Percentiles rank a stretch among this genome's conserved stretches.
phyloP scores from a whole-genome alignment of 208 protist genomes.

The Leishmania tarentolae region DNA sequence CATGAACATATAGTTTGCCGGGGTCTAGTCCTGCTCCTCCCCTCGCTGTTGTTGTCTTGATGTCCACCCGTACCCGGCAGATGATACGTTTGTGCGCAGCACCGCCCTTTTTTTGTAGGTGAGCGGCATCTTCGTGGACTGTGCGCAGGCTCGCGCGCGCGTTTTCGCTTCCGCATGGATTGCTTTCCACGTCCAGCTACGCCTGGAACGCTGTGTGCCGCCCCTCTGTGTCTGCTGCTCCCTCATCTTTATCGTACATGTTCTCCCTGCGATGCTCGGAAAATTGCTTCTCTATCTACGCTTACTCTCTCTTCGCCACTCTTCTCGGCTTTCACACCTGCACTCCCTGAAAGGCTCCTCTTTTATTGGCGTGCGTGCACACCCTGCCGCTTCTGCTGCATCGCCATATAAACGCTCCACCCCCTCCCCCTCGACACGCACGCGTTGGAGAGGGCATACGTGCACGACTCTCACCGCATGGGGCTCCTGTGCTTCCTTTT shows the following conservation, averaged over 20 bases:
- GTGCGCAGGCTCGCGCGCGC: not conserved
- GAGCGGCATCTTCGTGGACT: not conserved
- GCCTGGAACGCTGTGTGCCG: not conserved
- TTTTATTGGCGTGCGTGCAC: too few species aligned
- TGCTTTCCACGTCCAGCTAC: not conserved
- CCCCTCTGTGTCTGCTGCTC: not conserved
- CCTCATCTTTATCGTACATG: not conserved
- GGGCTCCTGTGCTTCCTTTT: too few species aligned
- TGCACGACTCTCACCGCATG: too few species aligned
- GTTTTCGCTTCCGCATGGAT: not conserved
- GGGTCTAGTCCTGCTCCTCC: too few species aligned
- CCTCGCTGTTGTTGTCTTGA: too few species aligned
- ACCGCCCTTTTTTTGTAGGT: not conserved
- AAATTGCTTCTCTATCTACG: not conserved
- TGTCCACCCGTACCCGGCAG: too few species aligned
- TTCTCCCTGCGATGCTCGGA: not conserved
- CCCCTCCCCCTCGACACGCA: too few species aligned
- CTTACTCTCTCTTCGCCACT: not conserved
- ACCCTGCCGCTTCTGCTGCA: too few species aligned
- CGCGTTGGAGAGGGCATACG: too few species aligned
- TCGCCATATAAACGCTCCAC: too few species aligned
- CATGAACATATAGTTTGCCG: not conserved
- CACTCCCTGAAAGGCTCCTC: not conserved
- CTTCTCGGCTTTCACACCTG: not conserved
- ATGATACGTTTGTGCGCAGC: not conserved